A percentile compares a stretch with the other conserved stretches of the same genome.
Evolutionary conservation across 2,329 filamentous ascomycete species (phyloP).

Genomic region (Fusarium secorum): DNA sequence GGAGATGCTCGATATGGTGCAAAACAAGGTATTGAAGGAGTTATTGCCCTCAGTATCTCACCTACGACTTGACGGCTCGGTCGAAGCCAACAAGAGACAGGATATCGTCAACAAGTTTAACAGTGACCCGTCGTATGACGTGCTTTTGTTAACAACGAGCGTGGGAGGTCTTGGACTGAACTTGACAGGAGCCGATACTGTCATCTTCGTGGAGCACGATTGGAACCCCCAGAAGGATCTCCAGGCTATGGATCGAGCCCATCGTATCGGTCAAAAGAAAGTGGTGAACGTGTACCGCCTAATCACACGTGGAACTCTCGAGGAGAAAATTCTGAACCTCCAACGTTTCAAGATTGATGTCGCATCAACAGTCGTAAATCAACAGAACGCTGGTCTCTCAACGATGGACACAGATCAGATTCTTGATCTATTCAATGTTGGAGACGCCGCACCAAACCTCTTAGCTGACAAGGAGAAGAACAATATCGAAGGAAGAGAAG

Average conservation of each 20-base stretch:
- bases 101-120: constrained; percentile 99
- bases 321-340: constrained; percentile 97
- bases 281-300: constrained; percentile 98
- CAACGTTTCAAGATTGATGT: constrained; percentile 99
- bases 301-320: constrained; percentile 92
- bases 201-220: constrained; percentile 99
- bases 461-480: constrained; percentile 68
- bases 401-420: constrained; percentile 99
- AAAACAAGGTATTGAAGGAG: constrained; percentile 88
- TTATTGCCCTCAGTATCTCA: constrained; percentile 93
- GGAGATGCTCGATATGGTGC: constrained; percentile 99
- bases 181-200: constrained; percentile 94
- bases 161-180: constrained; percentile 96
- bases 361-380: constrained; percentile 96
- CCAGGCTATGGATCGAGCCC: constrained; percentile 98
- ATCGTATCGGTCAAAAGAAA: constrained; percentile 99
- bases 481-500: constrained; percentile 69
- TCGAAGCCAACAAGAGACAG: constrained; percentile 92
- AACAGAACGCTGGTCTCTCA: constrained; percentile 92
- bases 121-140: constrained; percentile 95
- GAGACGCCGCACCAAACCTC: constrained; percentile 75
- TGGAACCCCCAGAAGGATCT: constrained; percentile 99
- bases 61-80: constrained; percentile 90
- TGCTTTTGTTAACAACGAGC: constrained; percentile 89
- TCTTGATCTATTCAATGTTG: constrained; percentile 92